Evolutionary conservation across 192 early-diverging fungal genomes (phyloP).

Genomic region (Backusella tuberculispora): DNA sequence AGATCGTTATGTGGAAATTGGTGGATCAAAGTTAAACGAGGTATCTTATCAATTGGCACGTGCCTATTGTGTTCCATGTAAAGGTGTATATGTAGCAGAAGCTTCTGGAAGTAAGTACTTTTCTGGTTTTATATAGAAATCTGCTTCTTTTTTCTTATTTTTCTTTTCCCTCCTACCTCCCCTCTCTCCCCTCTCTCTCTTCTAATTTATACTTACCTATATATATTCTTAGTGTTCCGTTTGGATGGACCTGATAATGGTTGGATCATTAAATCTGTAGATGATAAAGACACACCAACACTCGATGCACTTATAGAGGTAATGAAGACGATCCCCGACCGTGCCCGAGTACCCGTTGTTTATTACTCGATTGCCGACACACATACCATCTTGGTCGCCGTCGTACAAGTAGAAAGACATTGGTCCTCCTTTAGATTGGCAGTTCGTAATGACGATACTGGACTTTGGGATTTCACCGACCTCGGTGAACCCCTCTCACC

Average conservation of each 20-base stretch:
- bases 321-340: constrained; percentile 73
- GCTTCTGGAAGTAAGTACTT: constrained; percentile 49
- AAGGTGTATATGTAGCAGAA: constrained; percentile 81
- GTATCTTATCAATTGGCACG: constrained; percentile 77
- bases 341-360: constrained; percentile 76
- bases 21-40: constrained; percentile 76
- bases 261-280: constrained; percentile 78
- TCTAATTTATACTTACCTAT: background rate
- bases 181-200: too few species aligned
- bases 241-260: constrained; percentile 73
- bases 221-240: constrained; percentile 55
- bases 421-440: constrained; percentile 76
- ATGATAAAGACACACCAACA: constrained; percentile 70
- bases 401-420: constrained; percentile 74
- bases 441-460: constrained; percentile 71
- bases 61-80: constrained; percentile 65
- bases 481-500: constrained; percentile 66
- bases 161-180: too few species aligned
- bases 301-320: constrained; percentile 80
- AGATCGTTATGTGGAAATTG: constrained; percentile 83
- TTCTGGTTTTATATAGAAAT: background rate
- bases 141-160: too few species aligned
- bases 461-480: constrained; percentile 76
- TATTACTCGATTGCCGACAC: constrained; percentile 80
- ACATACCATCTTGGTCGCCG: constrained; percentile 68